Conservation (phyloP, 2,329 filamentous ascomycete genomes). For the Fusarium sp. region DNA sequence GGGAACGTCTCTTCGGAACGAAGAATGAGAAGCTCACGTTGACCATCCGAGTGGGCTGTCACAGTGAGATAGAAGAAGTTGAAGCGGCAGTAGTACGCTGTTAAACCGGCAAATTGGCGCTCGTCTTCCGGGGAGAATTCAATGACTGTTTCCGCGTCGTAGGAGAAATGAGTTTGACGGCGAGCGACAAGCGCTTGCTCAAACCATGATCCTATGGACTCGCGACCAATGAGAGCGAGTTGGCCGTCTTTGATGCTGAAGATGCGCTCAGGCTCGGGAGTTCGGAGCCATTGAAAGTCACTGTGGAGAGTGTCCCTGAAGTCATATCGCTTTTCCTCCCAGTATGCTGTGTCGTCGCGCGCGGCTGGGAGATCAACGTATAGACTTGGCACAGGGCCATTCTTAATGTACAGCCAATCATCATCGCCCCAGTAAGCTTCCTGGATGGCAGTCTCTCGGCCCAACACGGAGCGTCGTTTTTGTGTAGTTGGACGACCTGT, state of each 20-base stretch:
- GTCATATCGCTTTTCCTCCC: constrained; percentile 61
- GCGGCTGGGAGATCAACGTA: constrained; percentile 63
- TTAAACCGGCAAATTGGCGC: constrained; percentile 70
- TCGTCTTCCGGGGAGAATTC: constrained; percentile 68
- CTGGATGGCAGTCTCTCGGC: constrained; percentile 69
- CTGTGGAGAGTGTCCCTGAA: constrained; percentile 61
- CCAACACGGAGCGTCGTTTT: constrained; percentile 64
- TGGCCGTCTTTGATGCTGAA: constrained; percentile 57
- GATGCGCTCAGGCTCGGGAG: constrained; percentile 66
- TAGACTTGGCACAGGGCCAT: constrained; percentile 67
- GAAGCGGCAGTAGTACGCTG: constrained; percentile 72
- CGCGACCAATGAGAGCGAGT: constrained; percentile 63
- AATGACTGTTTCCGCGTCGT: constrained; percentile 68
- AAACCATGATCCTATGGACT: constrained; percentile 69
- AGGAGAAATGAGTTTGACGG: constrained; percentile 70
- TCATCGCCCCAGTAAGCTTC: constrained; percentile 69
- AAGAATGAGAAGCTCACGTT: constrained; percentile 69
- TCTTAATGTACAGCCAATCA: constrained; percentile 72
- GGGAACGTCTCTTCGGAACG: constrained; percentile 69
- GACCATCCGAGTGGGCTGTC: constrained; percentile 66
- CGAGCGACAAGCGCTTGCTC: constrained; percentile 68
- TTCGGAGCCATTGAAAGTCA: constrained; percentile 70
- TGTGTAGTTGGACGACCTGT: constrained; percentile 64
- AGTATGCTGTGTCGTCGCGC: constrained; percentile 63
- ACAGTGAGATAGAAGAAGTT: constrained; percentile 75